Percentiles rank a stretch among this genome's conserved stretches.
Conservation (phyloP, 306 rosid genomes). For the Castanea crenata region DNA sequence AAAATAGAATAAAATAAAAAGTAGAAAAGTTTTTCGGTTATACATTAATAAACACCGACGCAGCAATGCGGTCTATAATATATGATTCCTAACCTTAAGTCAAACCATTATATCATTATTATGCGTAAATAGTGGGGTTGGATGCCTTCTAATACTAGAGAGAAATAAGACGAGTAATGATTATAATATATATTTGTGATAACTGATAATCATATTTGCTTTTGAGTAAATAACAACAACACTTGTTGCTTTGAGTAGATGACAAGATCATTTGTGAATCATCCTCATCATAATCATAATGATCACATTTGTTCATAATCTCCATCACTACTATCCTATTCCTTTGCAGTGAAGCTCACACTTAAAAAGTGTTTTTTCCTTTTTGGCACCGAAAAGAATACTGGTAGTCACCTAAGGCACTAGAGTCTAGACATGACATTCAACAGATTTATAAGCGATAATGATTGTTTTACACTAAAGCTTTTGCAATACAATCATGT, state of each 20-base stretch:
- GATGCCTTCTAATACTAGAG: conserved; percentile 21
- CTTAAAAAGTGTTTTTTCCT: neutral
- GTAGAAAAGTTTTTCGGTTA: too few species aligned
- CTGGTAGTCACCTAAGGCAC: neutral
- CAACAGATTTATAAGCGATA: neutral
- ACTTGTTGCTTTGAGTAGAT: neutral
- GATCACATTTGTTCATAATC: neutral
- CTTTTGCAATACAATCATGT: neutral
- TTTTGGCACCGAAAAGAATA: neutral
- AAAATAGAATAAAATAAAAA: too few species aligned
- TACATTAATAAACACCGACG: too few species aligned
- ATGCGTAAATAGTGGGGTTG: neutral
- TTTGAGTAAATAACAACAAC: neutral
- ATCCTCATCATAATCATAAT: neutral
- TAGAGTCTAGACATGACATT: neutral
- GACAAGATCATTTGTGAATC: neutral
- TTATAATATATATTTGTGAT: neutral
- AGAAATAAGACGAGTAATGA: conserved; percentile 15
- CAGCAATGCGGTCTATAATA: too few species aligned
- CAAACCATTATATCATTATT: conserved; percentile 11
- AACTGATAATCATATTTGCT: neutral
- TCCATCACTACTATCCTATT: neutral
- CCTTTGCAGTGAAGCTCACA: neutral
- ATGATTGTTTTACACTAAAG: neutral
- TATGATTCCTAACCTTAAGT: conserved; percentile 19